Percentiles rank a stretch among this genome's conserved stretches.
Evolutionary conservation across 2,329 filamentous ascomycete species (phyloP).

Genomic region (Aspergillus candidus): DNA sequence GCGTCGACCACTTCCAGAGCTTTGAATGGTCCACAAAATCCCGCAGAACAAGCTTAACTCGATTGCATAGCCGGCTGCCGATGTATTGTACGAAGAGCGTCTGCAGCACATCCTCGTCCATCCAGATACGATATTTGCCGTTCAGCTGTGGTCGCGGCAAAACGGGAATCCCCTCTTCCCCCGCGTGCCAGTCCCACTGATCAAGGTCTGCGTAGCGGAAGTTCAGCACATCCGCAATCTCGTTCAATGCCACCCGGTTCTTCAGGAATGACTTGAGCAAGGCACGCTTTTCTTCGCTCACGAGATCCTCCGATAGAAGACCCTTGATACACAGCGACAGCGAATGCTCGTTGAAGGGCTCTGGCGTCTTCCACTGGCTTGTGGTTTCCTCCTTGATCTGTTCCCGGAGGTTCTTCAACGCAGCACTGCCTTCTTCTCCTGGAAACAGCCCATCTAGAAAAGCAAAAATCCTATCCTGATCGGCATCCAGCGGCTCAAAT

Average conservation of each 20-base stretch:
- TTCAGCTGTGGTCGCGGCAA: constrained; percentile 40
- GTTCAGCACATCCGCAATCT: constrained; percentile 42
- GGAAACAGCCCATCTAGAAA: constrained; percentile 30
- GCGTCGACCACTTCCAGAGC: constrained; percentile 12
- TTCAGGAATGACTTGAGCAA: constrained; percentile 36
- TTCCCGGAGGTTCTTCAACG: constrained; percentile 1
- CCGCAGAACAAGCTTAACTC: constrained; percentile 15
- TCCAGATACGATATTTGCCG: constrained; percentile 43
- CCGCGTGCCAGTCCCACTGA: constrained; percentile 41
- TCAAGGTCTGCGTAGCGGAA: constrained; percentile 38
- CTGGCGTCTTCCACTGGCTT: constrained; percentile 11
- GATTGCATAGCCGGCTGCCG: constrained; percentile 31
- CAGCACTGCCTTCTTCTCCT: constrained; percentile 17
- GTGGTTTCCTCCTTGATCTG: not conserved
- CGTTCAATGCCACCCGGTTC: constrained; percentile 34
- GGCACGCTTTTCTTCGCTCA: constrained; percentile 40
- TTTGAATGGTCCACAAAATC: constrained; percentile 2
- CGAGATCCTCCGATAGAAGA: constrained; percentile 36
- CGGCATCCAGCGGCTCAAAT: constrained; percentile 32
- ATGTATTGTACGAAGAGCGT: constrained; percentile 43
- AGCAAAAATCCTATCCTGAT: constrained; percentile 23
- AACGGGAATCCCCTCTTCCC: constrained; percentile 37
- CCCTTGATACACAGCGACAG: constrained; percentile 34
- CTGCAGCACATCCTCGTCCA: constrained; percentile 44
- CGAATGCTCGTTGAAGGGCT: constrained; percentile 27